Conservation (phyloP, 2,329 filamentous ascomycete species). For the Ophiocordyceps sinensis region DNA sequence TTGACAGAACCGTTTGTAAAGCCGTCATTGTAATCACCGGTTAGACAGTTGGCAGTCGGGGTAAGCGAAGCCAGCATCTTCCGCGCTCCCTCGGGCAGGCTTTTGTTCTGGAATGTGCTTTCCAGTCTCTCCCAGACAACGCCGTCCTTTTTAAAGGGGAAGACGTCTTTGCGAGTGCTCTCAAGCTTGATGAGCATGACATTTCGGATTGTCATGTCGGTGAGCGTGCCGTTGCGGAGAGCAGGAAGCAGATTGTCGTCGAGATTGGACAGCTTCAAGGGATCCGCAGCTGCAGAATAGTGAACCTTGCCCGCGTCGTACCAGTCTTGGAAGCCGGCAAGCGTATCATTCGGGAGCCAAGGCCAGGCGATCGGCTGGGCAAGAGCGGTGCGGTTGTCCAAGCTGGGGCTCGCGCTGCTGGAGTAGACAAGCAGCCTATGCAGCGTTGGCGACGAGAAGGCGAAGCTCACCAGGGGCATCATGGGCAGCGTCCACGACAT, state of each 20-base stretch:
- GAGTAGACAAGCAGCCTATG: neutral
- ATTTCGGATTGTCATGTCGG: conserved; percentile 22
- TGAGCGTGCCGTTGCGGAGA: conserved; percentile 10
- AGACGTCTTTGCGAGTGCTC: conserved; percentile 28
- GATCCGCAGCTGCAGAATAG: conserved; percentile 21
- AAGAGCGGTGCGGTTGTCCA: conserved; percentile 14
- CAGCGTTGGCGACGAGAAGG: conserved; percentile 10
- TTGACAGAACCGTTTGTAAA: conserved; percentile 10
- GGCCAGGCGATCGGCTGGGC: conserved; percentile 6
- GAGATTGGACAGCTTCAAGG: conserved; percentile 24
- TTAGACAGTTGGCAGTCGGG: conserved; percentile 16
- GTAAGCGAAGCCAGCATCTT: conserved; percentile 13
- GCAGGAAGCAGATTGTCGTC: conserved; percentile 15
- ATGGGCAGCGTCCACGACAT: conserved; percentile 19
- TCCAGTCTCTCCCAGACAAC: conserved; percentile 19
- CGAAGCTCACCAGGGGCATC: conserved; percentile 17
- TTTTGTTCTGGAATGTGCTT: conserved; percentile 2
- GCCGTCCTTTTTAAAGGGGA: conserved; percentile 25
- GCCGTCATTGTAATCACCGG: conserved; percentile 18
- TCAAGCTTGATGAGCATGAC: conserved; percentile 26
- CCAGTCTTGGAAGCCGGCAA: conserved; percentile 15
- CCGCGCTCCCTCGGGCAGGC: conserved; percentile 17
- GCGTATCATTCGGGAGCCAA: conserved; percentile 13
- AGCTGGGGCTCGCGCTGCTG: neutral
- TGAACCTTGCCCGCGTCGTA: conserved; percentile 8